phyloP scores from a whole-genome alignment of 2,329 filamentous ascomycete genomes.

The Aspergillus oerlinghausenensis region DNA sequence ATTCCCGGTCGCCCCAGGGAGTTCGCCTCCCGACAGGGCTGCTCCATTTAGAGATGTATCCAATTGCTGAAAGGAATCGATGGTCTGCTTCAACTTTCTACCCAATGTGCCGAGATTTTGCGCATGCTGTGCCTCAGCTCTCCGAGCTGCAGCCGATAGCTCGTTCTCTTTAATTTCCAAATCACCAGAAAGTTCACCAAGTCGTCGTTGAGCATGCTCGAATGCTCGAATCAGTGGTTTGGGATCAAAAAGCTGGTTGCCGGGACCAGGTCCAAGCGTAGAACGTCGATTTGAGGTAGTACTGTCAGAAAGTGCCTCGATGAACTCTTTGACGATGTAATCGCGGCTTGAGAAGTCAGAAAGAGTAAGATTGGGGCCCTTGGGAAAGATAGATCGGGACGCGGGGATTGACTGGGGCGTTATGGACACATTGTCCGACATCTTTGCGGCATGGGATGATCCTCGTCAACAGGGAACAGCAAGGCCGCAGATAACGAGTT shows the following conservation, averaged over 20 bases:
- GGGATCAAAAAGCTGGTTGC: conserved; percentile 69
- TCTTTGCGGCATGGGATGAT: conserved; percentile 19
- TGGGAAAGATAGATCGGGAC: conserved; percentile 67
- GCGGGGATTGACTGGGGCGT: conserved; percentile 41
- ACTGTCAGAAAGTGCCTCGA: conserved; percentile 84
- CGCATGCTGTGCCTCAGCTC: conserved; percentile 87
- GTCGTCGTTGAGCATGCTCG: conserved; percentile 60
- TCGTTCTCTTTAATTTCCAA: conserved; percentile 88
- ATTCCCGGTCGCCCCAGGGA: conserved; percentile 62
- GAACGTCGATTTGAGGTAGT: conserved; percentile 76
- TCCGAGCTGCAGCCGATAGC: conserved; percentile 79
- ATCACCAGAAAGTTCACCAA: conserved; percentile 61
- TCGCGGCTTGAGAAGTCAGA: conserved; percentile 86
- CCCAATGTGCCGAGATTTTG: conserved; percentile 84
- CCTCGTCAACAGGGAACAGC: conserved; percentile 6
- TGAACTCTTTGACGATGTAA: conserved; percentile 97
- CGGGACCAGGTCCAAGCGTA: conserved; percentile 44
- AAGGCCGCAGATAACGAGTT: neutral
- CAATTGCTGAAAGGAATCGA: conserved; percentile 84
- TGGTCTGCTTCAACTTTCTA: conserved; percentile 83
- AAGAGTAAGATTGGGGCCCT: conserved; percentile 76
- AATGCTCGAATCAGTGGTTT: conserved; percentile 96
- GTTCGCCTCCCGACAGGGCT: conserved; percentile 31
- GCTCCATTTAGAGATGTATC: conserved; percentile 74
- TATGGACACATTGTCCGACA: conserved; percentile 36